A percentile compares a stretch with the other conserved stretches of the same genome.
These are phyloP conservation scores for Podospora fimiseda DNA, from an alignment of 495 filamentous ascomycete genomes.

Conservation along the genomic window DNA sequence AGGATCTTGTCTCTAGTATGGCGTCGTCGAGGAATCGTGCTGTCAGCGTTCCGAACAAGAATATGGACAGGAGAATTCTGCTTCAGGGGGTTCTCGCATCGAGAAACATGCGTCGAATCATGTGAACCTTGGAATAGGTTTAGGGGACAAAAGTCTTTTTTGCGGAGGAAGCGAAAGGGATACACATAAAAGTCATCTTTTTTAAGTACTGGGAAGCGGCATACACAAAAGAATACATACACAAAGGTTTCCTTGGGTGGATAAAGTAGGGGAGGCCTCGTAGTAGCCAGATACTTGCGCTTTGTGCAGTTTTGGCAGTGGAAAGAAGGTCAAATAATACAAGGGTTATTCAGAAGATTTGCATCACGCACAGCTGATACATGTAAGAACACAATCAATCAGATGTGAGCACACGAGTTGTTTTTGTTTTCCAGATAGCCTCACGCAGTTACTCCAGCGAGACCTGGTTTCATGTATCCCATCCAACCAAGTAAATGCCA, in stretches of 20 bases:
- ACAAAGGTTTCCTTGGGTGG: background rate
- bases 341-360: too few species aligned
- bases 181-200: background rate
- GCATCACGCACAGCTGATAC: too few species aligned
- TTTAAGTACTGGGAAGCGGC: background rate
- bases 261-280: background rate
- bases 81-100: background rate
- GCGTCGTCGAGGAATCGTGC: background rate
- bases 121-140: too few species aligned
- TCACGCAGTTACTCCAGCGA: too few species aligned
- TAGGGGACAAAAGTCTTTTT: too few species aligned
- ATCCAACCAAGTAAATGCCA: too few species aligned
- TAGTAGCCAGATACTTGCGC: background rate
- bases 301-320: background rate
- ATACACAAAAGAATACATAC: background rate
- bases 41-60: background rate
- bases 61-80: background rate
- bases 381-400: too few species aligned
- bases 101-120: background rate
- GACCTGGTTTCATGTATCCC: too few species aligned
- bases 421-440: too few species aligned
- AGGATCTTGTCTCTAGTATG: constrained; percentile 4
- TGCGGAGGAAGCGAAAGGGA: background rate
- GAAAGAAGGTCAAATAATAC: too few species aligned
- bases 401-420: too few species aligned